A percentile compares a stretch with the other conserved stretches of the same genome.
phyloP scores from a whole-genome alignment of 129 eudicot species.

The Sambucus nigra region DNA sequence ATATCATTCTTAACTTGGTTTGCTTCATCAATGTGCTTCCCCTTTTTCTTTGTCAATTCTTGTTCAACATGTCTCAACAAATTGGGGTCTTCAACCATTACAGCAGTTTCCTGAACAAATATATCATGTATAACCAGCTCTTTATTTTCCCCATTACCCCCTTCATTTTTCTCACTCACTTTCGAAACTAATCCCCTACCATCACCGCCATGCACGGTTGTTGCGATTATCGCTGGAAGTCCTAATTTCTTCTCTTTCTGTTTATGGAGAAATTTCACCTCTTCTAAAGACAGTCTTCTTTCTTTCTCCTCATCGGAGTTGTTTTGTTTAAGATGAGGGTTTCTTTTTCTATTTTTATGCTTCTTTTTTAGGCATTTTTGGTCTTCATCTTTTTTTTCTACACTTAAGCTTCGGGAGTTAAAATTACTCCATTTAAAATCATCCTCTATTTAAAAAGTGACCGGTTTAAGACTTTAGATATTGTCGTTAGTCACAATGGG shows the following conservation, averaged over 20 bases:
- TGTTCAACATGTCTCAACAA: constrained; percentile 88
- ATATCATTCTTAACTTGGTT: constrained; percentile 75
- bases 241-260: constrained; percentile 83
- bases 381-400: constrained; percentile 32
- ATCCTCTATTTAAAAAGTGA: no score
- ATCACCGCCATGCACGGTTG: constrained; percentile 20
- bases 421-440: no score
- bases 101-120: constrained; percentile 98
- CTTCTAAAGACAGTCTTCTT: constrained; percentile 72
- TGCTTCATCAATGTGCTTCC: constrained; percentile 50
- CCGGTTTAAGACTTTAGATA: no score
- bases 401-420: no score
- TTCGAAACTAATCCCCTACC: constrained; percentile 36
- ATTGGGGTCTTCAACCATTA: constrained; percentile 95
- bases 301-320: constrained; percentile 48
- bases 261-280: constrained; percentile 80
- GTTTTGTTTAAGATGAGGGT: background rate
- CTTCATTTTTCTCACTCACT: constrained; percentile 43
- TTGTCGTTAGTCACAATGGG: no score
- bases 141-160: constrained; percentile 85
- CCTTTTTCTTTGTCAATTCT: constrained; percentile 93
- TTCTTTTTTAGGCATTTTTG: constrained; percentile 64
- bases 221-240: constrained; percentile 46
- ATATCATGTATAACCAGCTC: constrained; percentile 98
- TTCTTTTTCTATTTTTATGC: constrained; percentile 34